Percentiles rank a stretch among this genome's conserved stretches.
Evolutionary conservation across 371 early-diverging fungal genomes (phyloP).

Genomic region (Phascolomyces articulosus): DNA sequence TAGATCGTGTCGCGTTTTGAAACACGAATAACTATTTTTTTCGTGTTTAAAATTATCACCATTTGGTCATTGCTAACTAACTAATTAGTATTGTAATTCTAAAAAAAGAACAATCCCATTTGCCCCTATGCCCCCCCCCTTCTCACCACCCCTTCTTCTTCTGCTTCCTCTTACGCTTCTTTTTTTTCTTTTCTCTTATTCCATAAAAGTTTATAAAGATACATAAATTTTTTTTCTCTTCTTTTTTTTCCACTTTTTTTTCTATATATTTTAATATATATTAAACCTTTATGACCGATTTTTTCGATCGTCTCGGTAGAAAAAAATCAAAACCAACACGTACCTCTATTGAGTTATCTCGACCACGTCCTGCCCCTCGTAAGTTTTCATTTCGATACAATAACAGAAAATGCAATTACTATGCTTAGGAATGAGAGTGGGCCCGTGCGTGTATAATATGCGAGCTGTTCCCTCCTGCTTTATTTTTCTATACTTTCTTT

Average conservation of each 20-base stretch:
- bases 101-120: not conserved
- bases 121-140: not conserved
- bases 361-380: not conserved
- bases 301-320: constrained; percentile 31
- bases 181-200: not conserved
- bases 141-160: not conserved
- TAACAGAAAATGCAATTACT: no score
- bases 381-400: no score
- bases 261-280: not conserved
- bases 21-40: no score
- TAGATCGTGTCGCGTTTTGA: not conserved
- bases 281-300: constrained; percentile 21
- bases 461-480: no score
- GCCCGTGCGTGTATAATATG: no score
- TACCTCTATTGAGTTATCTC: not conserved
- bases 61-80: no score
- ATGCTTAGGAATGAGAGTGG: no score
- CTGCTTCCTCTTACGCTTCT: not conserved
- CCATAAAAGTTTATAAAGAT: no score
- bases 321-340: constrained; percentile 20
- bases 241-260: not conserved
- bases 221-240: not conserved
- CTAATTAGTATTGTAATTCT: no score
- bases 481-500: no score
- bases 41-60: no score